Base-by-base conservation (phyloP, 192 early-diverging fungal species). In the Coemansia sp. region DNA sequence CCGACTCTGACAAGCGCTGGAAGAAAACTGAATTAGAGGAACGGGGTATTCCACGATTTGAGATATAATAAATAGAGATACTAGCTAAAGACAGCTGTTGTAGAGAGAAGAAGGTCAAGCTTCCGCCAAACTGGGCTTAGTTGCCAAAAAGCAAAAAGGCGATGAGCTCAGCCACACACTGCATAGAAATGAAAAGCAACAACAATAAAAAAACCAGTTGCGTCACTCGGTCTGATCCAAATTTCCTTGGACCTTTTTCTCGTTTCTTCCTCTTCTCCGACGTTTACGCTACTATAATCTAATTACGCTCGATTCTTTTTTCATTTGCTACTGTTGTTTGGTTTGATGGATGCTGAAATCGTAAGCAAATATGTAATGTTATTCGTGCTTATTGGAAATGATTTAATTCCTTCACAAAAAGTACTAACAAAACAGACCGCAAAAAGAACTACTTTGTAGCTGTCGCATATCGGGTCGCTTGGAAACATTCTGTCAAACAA, bases 291-390 rank as follows among this genome's bases (percentile, higher is more conserved):
- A 23, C n/a, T 48, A 59, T 39, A 37, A 9, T 2, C 32, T 59
- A 8, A 54, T 54, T 9, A 40, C 5, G 0, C n/a, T 21, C 16
- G 1, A 21, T 58, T 16, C 16, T 56, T 8, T 58, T 59, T 59
- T 1, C 13, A 58, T 40, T 58, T n/a, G 1, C 7, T 40, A 26
- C 3, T 26, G 26, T 26, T 26, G 26, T n/a, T 41, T n/a, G 12
- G 7, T 39, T 59, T 40, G 6, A 59, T 59, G 57, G 39, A 59
- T 18, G n/a, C 57, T 23, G 57, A 59, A 59, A 59, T 59, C 39
- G 57, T 59, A 59, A 59, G 57, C 39, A n/a, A 8, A 38, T 39
- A 18, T 10, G 39, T 8, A 15, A 7, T 7, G 10, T 18, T 16
- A 9, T 18, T 13, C 43, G 13, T 4, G 1, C 43, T 44, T 44